Evolutionary conservation across 2,329 filamentous ascomycete genomes (phyloP).

Genomic region (Phyllosticta ampelicida): DNA sequence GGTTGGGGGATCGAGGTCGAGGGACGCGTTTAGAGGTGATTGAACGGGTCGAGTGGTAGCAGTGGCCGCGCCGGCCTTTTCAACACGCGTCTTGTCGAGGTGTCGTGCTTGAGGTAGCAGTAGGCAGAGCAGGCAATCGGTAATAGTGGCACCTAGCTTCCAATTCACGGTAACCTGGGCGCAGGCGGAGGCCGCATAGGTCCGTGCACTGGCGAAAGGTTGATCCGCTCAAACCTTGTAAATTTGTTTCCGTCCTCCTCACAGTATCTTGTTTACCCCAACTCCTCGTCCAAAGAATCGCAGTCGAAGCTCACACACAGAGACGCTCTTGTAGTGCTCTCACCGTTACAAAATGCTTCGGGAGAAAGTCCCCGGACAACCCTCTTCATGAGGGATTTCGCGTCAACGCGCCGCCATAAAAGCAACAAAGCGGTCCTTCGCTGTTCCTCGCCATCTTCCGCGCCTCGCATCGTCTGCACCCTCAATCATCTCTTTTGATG

Average conservation of each 20-base stretch:
- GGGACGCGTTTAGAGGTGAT: not conserved
- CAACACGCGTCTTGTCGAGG: not conserved
- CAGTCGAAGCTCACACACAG: conserved; percentile 98
- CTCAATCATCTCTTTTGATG: not conserved
- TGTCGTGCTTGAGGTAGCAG: not conserved
- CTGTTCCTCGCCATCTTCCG: conserved; percentile 40
- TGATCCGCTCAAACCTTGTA: not conserved
- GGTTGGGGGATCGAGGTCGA: not conserved
- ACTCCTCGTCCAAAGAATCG: conserved; percentile 99
- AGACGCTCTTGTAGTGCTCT: conserved; percentile 33
- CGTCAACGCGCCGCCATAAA: conserved; percentile 99
- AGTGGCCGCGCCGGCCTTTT: not conserved
- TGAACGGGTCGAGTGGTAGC: not conserved
- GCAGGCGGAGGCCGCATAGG: not conserved
- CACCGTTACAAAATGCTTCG: conserved; percentile 58
- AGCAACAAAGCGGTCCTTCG: conserved; percentile 67
- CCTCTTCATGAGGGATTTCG: conserved; percentile 46
- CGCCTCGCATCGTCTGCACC: conserved; percentile 43
- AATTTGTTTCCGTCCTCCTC: not conserved
- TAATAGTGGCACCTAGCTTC: not conserved
- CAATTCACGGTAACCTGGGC: conserved; percentile 5
- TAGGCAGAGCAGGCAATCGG: not conserved
- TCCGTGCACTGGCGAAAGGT: not conserved
- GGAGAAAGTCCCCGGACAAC: conserved; percentile 99
- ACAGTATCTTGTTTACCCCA: conserved; percentile 28